These are phyloP conservation scores for Lasiosphaeria miniovina DNA, from an alignment of 495 filamentous ascomycete genomes.

Conservation along the genomic window DNA sequence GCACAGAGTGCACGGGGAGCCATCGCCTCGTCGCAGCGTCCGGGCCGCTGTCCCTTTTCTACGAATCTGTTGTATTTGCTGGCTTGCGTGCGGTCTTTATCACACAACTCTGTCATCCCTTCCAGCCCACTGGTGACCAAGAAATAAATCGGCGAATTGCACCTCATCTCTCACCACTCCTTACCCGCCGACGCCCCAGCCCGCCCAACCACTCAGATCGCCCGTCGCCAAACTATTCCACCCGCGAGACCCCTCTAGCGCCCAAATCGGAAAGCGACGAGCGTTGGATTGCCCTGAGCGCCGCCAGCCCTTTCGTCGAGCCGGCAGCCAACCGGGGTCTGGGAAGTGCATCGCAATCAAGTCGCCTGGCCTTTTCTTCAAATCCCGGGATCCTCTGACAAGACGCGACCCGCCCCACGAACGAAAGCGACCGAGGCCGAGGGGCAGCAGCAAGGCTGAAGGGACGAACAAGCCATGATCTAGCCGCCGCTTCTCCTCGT, in stretches of 20 bases:
- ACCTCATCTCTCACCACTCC: constrained; percentile 22
- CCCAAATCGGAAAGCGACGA: constrained; percentile 12
- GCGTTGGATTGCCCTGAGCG: constrained; percentile 7
- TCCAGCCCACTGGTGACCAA: constrained; percentile 13
- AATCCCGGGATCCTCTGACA: background rate
- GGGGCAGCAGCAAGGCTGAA: constrained; percentile 13
- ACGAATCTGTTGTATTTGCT: background rate
- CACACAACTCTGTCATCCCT: constrained; percentile 9
- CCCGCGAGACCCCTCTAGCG: constrained; percentile 23
- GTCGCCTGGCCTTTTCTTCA: background rate
- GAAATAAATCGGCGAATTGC: constrained; percentile 35
- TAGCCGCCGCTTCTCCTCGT: constrained; percentile 9
- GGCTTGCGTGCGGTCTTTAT: background rate
- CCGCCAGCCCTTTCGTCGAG: background rate
- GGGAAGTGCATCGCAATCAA: constrained; percentile 3
- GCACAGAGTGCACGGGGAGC: background rate
- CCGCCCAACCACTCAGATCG: constrained; percentile 31
- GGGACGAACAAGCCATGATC: constrained; percentile 7
- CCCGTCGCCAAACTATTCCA: constrained; percentile 24
- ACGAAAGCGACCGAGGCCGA: background rate
- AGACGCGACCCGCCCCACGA: constrained; percentile 1
- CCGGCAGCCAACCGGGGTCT: constrained; percentile 1
- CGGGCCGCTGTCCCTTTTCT: background rate
- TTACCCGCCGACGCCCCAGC: constrained; percentile 29
- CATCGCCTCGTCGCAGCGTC: background rate